Base-by-base conservation (phyloP, 2,329 filamentous ascomycete species). In the Aspergillus nomiae region DNA sequence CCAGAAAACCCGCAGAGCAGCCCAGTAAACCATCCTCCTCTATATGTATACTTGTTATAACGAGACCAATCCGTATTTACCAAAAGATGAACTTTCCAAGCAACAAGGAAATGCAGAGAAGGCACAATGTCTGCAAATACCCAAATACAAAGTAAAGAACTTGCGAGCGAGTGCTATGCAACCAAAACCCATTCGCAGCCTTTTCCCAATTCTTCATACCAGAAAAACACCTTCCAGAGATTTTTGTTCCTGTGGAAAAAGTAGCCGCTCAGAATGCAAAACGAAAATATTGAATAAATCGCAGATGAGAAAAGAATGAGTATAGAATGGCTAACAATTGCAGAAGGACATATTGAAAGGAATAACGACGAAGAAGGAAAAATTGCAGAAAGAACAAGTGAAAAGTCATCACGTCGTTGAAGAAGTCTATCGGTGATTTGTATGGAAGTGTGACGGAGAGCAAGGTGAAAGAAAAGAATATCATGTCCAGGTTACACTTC, bases 371-470 rank as follows among this genome's bases (percentile, higher is more conserved):
- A 62, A 61, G n/a, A 43, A 61, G 65, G 51, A 43, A 59, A 59
- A 63, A 55, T 63, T 56, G 56, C 51, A 59, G 54, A 61, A 63
- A 61, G 59, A 55, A 63, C 14, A 51, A 45, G 64, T 64, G 61
- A 62, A 59, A 65, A 65, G 66, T 72, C 70, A 67, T 74, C 62
- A 72, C 70, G 67, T 73, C 70, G 65, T 74, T 54, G 65, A 69
- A 67, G 56, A 60, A 60, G 46, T 69, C 59, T 67, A 67, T 63
- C 41, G 61, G 63, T 57, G 58, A 63, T 58, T 58, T 58, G 43
- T 34, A 45, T 41, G 58, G 57, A 38, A 55, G 38, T 41, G 48
- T 56, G 64, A 54, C 58, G 51, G 54, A 51, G 60, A 51, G 60
- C 41, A 48, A 60, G 36, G 51, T 41, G 60, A 34, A 60, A 55